phyloP scores from a whole-genome alignment of 1,139 yeast species.

The Candida smagusa region DNA sequence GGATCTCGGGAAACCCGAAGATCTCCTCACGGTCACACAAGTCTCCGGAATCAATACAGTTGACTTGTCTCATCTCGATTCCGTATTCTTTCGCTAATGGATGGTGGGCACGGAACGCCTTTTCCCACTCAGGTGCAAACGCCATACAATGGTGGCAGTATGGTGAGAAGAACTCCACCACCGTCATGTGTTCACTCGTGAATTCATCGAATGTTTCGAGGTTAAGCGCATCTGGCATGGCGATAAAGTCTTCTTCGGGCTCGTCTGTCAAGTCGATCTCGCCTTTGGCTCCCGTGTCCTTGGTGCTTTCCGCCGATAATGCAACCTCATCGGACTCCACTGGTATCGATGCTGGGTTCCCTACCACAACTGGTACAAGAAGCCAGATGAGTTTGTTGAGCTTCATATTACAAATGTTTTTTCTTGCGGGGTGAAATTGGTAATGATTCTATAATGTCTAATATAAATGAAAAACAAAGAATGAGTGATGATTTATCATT shows the following conservation, averaged over 20 bases:
- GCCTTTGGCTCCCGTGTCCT: not conserved
- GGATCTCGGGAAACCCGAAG: constrained; percentile 52
- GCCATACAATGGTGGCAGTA: constrained; percentile 67
- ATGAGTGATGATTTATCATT: too few relatives aligned
- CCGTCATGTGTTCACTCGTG: constrained; percentile 36
- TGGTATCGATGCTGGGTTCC: constrained; percentile 3
- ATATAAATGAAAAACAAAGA: not conserved
- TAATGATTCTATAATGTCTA: not conserved
- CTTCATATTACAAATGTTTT: constrained; percentile 1
- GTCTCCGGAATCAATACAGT: constrained; percentile 72
- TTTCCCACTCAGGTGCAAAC: constrained; percentile 40
- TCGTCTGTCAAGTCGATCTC: not conserved
- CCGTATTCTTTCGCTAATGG: constrained; percentile 35
- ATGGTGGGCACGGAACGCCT: constrained; percentile 45
- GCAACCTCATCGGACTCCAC: not conserved
- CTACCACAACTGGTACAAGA: constrained; percentile 4
- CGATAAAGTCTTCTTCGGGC: not conserved
- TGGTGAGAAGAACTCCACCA: constrained; percentile 25
- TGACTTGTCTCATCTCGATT: constrained; percentile 62
- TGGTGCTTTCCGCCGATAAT: not conserved
- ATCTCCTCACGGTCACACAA: constrained; percentile 62
- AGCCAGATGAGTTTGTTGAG: constrained; percentile 2
- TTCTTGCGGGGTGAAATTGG: not conserved
- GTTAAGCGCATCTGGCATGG: not conserved
- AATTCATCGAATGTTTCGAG: constrained; percentile 9